Conservation (phyloP, 2,329 filamentous ascomycete species). For the Pestalotiopsis sp. region DNA sequence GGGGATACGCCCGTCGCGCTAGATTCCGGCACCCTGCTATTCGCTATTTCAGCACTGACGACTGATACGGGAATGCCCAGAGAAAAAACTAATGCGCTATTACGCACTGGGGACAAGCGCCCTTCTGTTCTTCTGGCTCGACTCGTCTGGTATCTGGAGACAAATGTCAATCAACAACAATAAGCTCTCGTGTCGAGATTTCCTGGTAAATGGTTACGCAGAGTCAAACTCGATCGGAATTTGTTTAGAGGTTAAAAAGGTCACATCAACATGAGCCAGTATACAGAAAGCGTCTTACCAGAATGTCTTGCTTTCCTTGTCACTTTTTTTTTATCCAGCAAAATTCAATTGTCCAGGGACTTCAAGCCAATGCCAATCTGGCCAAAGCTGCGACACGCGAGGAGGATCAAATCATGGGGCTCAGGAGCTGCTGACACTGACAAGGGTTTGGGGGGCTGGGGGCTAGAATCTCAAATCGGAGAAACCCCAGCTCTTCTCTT, state of each 20-base stretch:
- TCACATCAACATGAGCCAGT: neutral
- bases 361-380: slow-evolving; percentile 2
- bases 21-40: neutral
- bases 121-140: neutral
- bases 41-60: slow-evolving; percentile 1
- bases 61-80: neutral
- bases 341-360: slow-evolving; percentile 2
- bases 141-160: neutral
- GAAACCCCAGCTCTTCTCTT: neutral
- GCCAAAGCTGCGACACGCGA: neutral
- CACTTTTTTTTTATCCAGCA: neutral
- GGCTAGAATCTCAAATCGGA: neutral
- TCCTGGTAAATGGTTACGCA: neutral
- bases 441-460: neutral
- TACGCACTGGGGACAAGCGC: slow-evolving; percentile 3
- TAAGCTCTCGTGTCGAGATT: neutral
- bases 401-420: neutral
- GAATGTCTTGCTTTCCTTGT: neutral
- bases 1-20: neutral
- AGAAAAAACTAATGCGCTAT: slow-evolving; percentile 11
- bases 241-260: neutral
- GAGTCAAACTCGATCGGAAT: neutral
- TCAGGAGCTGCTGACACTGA: neutral
- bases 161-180: neutral
- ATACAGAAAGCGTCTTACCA: neutral